Evolutionary conservation across 352 stramenopile genomes (phyloP).

Genomic region (Globisporangium takayamanum): DNA sequence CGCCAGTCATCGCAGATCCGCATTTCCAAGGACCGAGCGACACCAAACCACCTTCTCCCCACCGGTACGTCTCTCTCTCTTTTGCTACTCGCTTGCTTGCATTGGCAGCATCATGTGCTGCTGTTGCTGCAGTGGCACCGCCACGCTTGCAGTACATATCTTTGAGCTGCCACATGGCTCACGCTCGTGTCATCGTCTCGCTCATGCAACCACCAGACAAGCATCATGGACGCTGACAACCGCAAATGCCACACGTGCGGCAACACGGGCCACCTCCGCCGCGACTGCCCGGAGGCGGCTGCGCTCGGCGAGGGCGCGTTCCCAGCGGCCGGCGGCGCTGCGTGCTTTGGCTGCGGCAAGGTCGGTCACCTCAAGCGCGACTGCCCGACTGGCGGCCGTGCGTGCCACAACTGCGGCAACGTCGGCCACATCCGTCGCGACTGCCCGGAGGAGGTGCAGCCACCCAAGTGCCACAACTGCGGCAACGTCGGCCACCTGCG

Average conservation of each 20-base stretch:
- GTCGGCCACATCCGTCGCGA: slow-evolving; percentile 72
- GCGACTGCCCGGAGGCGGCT: slow-evolving; percentile 63
- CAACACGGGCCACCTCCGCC: slow-evolving; percentile 62
- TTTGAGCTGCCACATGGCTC: background rate
- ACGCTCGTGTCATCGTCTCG: background rate
- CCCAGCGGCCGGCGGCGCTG: slow-evolving; percentile 23
- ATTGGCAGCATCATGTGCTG: background rate
- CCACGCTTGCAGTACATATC: background rate
- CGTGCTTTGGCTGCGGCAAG: slow-evolving; percentile 79
- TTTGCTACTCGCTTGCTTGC: background rate
- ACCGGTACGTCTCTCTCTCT: slow-evolving; percentile 1
- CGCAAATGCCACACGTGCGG: slow-evolving; percentile 84
- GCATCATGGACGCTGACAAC: slow-evolving; percentile 13
- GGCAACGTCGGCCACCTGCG: slow-evolving; percentile 61
- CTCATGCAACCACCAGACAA: slow-evolving; percentile 2
- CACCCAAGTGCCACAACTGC: slow-evolving; percentile 80
- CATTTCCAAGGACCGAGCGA: slow-evolving; percentile 11
- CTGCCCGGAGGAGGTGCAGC: slow-evolving; percentile 66
- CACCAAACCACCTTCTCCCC: background rate
- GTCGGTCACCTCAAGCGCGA: slow-evolving; percentile 76
- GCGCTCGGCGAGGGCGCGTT: slow-evolving; percentile 30
- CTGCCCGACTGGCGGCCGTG: slow-evolving; percentile 56
- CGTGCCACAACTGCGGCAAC: slow-evolving; percentile 83
- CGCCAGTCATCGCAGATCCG: slow-evolving; percentile 13
- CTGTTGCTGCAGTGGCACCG: background rate